Evolutionary conservation across 2,329 filamentous ascomycete genomes (phyloP).

Genomic region (Leptographium wingfieldii): DNA sequence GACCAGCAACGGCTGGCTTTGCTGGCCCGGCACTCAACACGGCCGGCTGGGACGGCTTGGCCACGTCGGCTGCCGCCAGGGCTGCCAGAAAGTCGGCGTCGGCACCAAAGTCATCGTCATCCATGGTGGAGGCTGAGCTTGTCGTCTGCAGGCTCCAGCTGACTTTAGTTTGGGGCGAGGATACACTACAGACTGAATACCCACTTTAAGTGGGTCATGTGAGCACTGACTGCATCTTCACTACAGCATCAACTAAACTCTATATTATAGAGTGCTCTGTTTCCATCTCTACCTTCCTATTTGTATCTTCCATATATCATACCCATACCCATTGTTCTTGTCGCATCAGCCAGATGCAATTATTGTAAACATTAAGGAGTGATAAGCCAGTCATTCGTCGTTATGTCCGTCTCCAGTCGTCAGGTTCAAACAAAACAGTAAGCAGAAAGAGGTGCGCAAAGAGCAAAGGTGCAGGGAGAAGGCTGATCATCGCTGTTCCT

Average conservation of each 20-base stretch:
- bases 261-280: not conserved
- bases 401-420: not conserved
- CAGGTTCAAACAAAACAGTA: not conserved
- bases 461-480: not conserved
- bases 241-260: too few species aligned
- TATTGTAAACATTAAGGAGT: not conserved
- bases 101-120: slow-evolving; percentile 43
- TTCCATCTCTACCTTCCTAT: not conserved
- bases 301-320: not conserved
- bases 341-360: not conserved
- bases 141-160: not conserved
- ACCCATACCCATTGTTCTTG: not conserved
- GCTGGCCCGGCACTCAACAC: not conserved
- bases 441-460: not conserved
- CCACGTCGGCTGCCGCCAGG: slow-evolving; percentile 36
- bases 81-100: slow-evolving; percentile 44
- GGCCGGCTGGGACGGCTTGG: not conserved
- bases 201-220: not conserved
- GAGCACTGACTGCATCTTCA: too few species aligned
- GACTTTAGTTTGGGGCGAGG: not conserved
- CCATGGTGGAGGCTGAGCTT: slow-evolving; percentile 6
- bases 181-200: not conserved
- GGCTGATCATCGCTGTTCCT: slow-evolving; percentile 10
- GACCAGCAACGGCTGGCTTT: slow-evolving; percentile 5
- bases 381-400: not conserved